Evolutionary conservation across 768 basidiomycete species (phyloP).

Genomic region (Mycena vitilis): DNA sequence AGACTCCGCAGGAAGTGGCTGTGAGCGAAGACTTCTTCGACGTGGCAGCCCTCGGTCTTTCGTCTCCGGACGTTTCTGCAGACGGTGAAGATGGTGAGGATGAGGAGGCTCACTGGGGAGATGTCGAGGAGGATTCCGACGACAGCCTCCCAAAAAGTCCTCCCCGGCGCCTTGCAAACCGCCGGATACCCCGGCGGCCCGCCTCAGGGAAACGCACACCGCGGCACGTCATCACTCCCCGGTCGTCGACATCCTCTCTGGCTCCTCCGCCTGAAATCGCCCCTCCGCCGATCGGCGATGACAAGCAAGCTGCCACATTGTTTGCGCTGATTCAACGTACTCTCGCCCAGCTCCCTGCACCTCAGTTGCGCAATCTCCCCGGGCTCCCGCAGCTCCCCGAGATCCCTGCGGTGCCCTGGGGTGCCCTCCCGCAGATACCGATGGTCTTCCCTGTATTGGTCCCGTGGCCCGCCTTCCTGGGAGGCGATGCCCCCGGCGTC

Average conservation of each 20-base stretch:
- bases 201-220: conserved; percentile 45
- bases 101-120: conserved; percentile 76
- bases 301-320: conserved; percentile 64
- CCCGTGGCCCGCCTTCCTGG: conserved; percentile 77
- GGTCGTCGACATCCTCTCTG: conserved; percentile 33
- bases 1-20: conserved; percentile 73
- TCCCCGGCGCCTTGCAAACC: conserved; percentile 49
- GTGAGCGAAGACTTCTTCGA: conserved; percentile 58
- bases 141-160: conserved; percentile 49
- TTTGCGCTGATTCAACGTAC: conserved; percentile 83
- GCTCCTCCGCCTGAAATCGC: conserved; percentile 11
- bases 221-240: conserved; percentile 28
- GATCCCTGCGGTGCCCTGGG: conserved; percentile 74
- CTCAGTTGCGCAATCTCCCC: conserved; percentile 66
- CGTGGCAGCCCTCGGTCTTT: conserved; percentile 26
- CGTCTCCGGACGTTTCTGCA: conserved; percentile 14
- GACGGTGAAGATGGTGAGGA: conserved; percentile 60
- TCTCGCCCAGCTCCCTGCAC: conserved; percentile 69
- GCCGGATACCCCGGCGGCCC: conserved; percentile 43
- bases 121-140: conserved; percentile 75
- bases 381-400: conserved; percentile 75
- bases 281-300: conserved; percentile 44
- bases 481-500: conserved; percentile 52
- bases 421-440: conserved; percentile 72
- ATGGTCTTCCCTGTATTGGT: conserved; percentile 86